Conservation (phyloP, 352 stramenopile genomes). For the Phytophthora pinifolia region DNA sequence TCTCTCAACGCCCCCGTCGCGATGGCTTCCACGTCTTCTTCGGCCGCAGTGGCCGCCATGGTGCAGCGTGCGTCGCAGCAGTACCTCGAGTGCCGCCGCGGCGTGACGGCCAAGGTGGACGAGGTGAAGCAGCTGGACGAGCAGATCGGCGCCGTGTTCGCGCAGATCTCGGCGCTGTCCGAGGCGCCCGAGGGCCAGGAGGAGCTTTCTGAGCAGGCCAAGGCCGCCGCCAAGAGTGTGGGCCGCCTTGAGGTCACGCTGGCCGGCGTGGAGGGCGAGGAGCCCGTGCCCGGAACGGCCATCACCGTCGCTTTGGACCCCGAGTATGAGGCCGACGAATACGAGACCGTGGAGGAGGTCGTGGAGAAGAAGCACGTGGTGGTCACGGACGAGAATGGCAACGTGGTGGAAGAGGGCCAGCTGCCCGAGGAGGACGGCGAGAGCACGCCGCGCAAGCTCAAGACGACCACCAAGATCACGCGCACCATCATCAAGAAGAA, state of each 20-base stretch:
- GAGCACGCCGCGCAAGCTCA: constrained; percentile 43
- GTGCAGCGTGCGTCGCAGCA: constrained; percentile 79
- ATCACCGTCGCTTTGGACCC: constrained; percentile 76
- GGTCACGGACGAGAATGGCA: constrained; percentile 44
- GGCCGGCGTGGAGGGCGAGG: constrained; percentile 54
- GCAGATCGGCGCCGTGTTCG: constrained; percentile 73
- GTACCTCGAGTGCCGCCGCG: constrained; percentile 81
- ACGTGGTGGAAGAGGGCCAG: constrained; percentile 48
- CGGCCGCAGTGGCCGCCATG: constrained; percentile 54
- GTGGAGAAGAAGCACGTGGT: constrained; percentile 60
- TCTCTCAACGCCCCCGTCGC: constrained; percentile 5
- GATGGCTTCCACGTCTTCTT: constrained; percentile 57
- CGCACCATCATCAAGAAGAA: constrained; percentile 56
- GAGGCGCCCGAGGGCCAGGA: constrained; percentile 36
- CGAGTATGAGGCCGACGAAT: constrained; percentile 71
- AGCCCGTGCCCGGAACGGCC: constrained; percentile 47
- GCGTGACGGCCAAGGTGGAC: constrained; percentile 77
- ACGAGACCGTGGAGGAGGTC: constrained; percentile 54
- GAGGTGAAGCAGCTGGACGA: constrained; percentile 72
- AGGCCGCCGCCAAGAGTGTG: constrained; percentile 62
- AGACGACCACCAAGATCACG: constrained; percentile 63
- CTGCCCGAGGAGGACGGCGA: constrained; percentile 35
- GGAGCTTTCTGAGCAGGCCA: constrained; percentile 27
- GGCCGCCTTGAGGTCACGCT: constrained; percentile 69
- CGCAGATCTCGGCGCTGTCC: constrained; percentile 61